Evolutionary conservation across 352 stramenopile genomes (phyloP).

Genomic region (Globisporangium splendens): DNA sequence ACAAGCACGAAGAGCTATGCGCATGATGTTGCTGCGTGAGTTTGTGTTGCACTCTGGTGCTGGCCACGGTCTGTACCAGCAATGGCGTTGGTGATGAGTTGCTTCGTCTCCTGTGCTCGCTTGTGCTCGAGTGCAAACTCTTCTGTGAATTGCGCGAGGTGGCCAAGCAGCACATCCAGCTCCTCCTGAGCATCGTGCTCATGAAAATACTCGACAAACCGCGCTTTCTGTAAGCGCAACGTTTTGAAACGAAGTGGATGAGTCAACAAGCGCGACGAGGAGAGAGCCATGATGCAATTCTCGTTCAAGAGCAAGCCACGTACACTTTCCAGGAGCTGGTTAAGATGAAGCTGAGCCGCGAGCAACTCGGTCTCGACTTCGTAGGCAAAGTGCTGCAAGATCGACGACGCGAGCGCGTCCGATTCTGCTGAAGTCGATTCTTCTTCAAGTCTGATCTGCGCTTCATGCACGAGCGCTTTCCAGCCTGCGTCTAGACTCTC

Average conservation of each 20-base stretch:
- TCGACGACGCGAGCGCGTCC: constrained; percentile 23
- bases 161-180: constrained; percentile 59
- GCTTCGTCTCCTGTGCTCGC: constrained; percentile 27
- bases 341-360: constrained; percentile 35
- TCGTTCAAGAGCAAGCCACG: constrained; percentile 12
- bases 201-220: constrained; percentile 76
- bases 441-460: constrained; percentile 18
- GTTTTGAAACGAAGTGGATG: too few relatives aligned
- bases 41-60: background rate
- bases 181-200: constrained; percentile 62
- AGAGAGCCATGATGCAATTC: background rate
- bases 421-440: background rate
- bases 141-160: constrained; percentile 56
- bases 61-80: background rate
- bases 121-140: constrained; percentile 59
- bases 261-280: too few relatives aligned
- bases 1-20: background rate
- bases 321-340: constrained; percentile 52
- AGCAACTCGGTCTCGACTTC: constrained; percentile 65
- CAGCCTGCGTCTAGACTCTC: constrained; percentile 53
- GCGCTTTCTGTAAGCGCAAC: constrained; percentile 33
- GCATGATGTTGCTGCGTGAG: background rate
- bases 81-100: background rate
- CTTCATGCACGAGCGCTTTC: constrained; percentile 52
- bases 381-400: constrained; percentile 46